phyloP scores from a whole-genome alignment of 1,284 basidiomycete genomes.

The Heliocybe sulcata region DNA sequence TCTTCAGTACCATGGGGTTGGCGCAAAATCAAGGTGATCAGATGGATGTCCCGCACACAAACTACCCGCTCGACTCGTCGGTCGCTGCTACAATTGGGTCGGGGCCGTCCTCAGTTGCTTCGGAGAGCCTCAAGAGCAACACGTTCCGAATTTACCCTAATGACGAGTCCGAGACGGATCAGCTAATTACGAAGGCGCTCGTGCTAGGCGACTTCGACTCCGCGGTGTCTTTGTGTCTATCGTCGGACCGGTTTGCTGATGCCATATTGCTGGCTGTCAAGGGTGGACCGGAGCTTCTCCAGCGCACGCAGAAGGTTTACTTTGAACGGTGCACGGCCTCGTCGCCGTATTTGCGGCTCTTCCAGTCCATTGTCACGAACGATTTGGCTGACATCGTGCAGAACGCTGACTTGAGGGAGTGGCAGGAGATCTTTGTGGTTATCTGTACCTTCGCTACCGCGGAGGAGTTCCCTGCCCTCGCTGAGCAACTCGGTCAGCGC shows the following conservation, averaged over 20 bases:
- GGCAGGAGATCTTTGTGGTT: constrained; percentile 97
- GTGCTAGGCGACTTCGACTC: constrained; percentile 93
- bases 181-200: constrained; percentile 86
- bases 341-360: constrained; percentile 87
- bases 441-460: constrained; percentile 89
- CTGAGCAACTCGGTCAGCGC: constrained; percentile 89
- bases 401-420: constrained; percentile 91
- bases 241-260: constrained; percentile 88
- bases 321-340: constrained; percentile 78
- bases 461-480: constrained; percentile 81
- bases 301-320: constrained; percentile 89
- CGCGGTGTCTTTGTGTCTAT: constrained; percentile 89
- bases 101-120: constrained; percentile 77
- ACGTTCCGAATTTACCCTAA: constrained; percentile 90
- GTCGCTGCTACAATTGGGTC: constrained; percentile 89
- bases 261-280: constrained; percentile 91
- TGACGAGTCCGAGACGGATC: constrained; percentile 85
- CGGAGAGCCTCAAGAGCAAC: constrained; percentile 66
- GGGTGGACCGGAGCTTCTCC: constrained; percentile 86
- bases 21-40: constrained; percentile 48
- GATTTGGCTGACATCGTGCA: constrained; percentile 92
- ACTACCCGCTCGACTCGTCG: constrained; percentile 76
- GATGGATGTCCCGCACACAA: constrained; percentile 70
- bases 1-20: constrained; percentile 80
- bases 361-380: constrained; percentile 92